Base-by-base conservation (phyloP, 2,329 filamentous ascomycete species). In the Paecilomyces variotii region DNA sequence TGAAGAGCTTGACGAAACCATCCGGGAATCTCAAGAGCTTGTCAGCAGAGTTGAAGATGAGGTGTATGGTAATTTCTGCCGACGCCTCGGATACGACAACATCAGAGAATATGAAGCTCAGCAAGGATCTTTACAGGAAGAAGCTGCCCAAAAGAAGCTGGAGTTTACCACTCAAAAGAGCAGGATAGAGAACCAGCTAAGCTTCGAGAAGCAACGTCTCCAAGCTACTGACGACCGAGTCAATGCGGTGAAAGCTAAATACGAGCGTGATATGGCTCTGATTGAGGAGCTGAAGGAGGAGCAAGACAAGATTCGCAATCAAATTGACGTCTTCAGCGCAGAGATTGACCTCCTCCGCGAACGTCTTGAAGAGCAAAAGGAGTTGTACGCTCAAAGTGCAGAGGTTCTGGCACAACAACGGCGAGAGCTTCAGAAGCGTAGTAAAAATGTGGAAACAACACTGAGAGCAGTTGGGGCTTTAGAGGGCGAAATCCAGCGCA, bases 41-140 rank as follows among this genome's bases (percentile, higher is more conserved):
- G 89, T 97, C 61, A 84, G 88, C 51, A 82, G 85, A 57, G 89
- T 96, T 19, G 91, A 97, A 70, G 94, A 99, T 70, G 84, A 91
- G 65, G 82, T 99, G 30, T 99, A 97, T 73, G 81, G 82, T 25
- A 81, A 81, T 49, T 99, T 99, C 77, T 99, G 94, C 77, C 84
- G 86, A 66, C 85, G 89, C 57, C 84, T 97, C 24, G 91, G 92
- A 0, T 97, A 96, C 72, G 82, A 84, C 59, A 88, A 95, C 67
- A 95, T 99, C 63, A 89, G 93, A 59, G 89, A 91, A 59, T 99
- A 97, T 68, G 91, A 97, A 71, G 88, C 88, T 27, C 92, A 95
- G 65, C 94, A 97, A 75, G 93, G 94, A 54, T 91, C 89, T 50
- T 79, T 96, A 54, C 92, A 97, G 73, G 90, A 96, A 72, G 91